Percentiles rank a stretch among this genome's conserved stretches.
Conservation (phyloP, 805 yeast species). For the Hanseniaspora mollemarum region DNA sequence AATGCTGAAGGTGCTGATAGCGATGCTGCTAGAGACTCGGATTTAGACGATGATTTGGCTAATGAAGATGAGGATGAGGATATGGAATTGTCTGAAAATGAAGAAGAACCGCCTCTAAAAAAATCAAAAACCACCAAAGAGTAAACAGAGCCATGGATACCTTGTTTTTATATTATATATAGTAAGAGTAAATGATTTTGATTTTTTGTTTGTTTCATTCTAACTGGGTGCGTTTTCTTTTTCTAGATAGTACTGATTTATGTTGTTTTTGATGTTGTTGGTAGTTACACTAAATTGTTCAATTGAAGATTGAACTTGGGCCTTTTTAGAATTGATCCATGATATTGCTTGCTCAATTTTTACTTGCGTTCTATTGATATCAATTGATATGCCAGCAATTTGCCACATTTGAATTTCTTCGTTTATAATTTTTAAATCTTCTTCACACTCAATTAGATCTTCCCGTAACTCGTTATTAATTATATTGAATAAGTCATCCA, state of each 20-base stretch:
- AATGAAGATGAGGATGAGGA: slow-evolving; percentile 15
- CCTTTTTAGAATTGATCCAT: slow-evolving; percentile 5
- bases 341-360: not conserved
- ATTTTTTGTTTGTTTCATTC: no score
- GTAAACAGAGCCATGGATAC: not conserved
- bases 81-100: slow-evolving; percentile 9
- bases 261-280: slow-evolving; percentile 4
- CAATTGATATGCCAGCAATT: slow-evolving; percentile 8
- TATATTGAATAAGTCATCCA: not conserved
- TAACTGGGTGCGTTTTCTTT: not conserved
- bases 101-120: slow-evolving; percentile 12
- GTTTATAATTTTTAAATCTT: not conserved
- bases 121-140: slow-evolving; percentile 2
- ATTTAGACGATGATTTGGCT: slow-evolving; percentile 19
- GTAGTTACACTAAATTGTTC: not conserved
- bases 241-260: not conserved
- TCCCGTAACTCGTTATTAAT: slow-evolving; percentile 5
- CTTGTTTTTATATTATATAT: not conserved
- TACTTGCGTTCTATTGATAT: slow-evolving; percentile 1
- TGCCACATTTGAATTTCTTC: slow-evolving; percentile 5
- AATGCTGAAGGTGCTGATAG: slow-evolving; percentile 34
- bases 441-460: slow-evolving; percentile 5
- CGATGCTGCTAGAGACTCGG: slow-evolving; percentile 26
- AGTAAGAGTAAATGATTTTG: not conserved
- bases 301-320: not conserved